phyloP scores from a whole-genome alignment of 257 asterid genomes.

The Gardenia jasminoides region DNA sequence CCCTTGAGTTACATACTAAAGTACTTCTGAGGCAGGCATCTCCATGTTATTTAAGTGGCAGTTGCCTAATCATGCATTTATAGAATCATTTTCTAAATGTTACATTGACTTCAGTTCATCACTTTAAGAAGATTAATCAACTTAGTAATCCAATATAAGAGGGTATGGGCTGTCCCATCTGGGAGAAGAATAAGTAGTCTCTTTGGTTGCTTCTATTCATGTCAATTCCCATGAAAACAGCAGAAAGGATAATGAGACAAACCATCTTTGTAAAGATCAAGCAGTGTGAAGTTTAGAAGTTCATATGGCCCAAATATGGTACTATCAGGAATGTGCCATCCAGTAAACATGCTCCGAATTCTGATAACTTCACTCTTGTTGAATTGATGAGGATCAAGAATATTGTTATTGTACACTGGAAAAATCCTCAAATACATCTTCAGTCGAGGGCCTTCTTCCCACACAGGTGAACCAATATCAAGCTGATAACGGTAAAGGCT shows the following conservation, averaged over 20 bases:
- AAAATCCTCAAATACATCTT: constrained; percentile 71
- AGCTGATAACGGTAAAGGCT: constrained; percentile 57
- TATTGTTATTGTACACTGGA: constrained; percentile 39
- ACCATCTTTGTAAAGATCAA: constrained; percentile 62
- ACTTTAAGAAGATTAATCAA: not conserved
- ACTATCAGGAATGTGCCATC: constrained; percentile 76
- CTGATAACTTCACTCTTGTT: constrained; percentile 63
- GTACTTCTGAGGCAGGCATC: not conserved
- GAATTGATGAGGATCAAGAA: constrained; percentile 33
- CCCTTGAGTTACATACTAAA: not conserved
- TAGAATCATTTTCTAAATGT: not conserved
- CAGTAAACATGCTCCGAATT: constrained; percentile 63
- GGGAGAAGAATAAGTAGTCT: not conserved
- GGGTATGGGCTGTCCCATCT: not conserved
- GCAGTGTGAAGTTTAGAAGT: constrained; percentile 77
- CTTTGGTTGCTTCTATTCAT: not conserved
- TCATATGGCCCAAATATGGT: constrained; percentile 85
- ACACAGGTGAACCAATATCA: constrained; percentile 42
- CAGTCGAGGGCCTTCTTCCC: constrained; percentile 87
- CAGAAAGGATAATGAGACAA: constrained; percentile 22
- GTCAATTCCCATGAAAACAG: not conserved
- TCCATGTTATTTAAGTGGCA: not conserved
- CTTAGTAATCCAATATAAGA: not conserved
- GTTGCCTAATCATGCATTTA: not conserved
- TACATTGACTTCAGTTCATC: not conserved